A percentile compares a stretch with the other conserved stretches of the same genome.
phyloP scores from a whole-genome alignment of 129 eudicot species.

The Chrysanthemum seticuspe region DNA sequence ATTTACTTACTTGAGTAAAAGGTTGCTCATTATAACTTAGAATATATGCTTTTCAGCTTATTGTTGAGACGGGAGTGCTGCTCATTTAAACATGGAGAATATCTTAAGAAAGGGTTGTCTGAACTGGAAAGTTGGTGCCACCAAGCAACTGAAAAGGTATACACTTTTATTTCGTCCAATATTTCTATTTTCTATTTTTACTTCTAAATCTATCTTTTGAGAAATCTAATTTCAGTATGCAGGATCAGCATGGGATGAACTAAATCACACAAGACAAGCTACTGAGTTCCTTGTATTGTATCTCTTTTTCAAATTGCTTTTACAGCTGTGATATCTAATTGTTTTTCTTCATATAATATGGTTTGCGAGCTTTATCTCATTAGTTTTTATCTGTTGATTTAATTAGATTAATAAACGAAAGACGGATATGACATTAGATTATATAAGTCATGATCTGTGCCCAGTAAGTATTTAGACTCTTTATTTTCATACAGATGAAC shows the following conservation, averaged over 20 bases:
- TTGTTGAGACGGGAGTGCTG: constrained; percentile 89
- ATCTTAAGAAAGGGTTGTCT: constrained; percentile 80
- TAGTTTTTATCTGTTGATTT: constrained; percentile 7
- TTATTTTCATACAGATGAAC: not conserved
- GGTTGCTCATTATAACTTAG: not conserved
- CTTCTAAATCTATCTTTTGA: constrained; percentile 11
- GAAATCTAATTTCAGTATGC: constrained; percentile 56
- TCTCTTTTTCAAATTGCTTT: not conserved
- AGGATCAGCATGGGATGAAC: constrained; percentile 96
- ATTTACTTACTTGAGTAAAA: constrained; percentile 5
- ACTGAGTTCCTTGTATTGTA: constrained; percentile 83
- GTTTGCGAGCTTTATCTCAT: not conserved
- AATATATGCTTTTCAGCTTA: constrained; percentile 51
- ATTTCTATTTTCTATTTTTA: not conserved
- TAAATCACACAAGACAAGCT: constrained; percentile 94
- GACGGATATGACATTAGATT: constrained; percentile 75
- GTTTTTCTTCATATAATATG: not conserved
- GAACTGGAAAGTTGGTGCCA: constrained; percentile 86
- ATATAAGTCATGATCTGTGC: constrained; percentile 85
- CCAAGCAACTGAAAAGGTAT: constrained; percentile 85
- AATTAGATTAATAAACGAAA: constrained; percentile 76
- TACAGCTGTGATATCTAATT: not conserved
- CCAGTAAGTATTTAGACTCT: constrained; percentile 55
- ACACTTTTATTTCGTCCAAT: not conserved
- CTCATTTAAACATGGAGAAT: constrained; percentile 85